Base-by-base conservation (phyloP, 2,329 filamentous ascomycete genomes). In the Pseudogymnoascus sp. region DNA sequence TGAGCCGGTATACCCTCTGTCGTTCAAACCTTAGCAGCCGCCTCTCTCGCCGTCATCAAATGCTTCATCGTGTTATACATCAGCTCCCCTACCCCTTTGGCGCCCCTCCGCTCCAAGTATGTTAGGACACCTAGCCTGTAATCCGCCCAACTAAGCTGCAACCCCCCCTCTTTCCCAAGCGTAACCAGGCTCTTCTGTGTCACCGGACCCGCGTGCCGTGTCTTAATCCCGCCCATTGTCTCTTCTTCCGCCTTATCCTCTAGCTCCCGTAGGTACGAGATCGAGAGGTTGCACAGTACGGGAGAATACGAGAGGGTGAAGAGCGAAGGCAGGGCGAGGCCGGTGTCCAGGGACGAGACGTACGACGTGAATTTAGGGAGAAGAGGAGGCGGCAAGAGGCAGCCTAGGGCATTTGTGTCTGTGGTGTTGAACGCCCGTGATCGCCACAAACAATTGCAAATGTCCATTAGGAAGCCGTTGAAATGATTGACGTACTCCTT, bases 381-480 rank as follows among this genome's bases (percentile, higher is more conserved):
- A 0, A 75, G n/a, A 2, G 70, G 37, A 66, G 69, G 66, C 1
- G 79, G 75, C 60, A 84, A 76, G 7, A 83, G 73, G 67, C 84
- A 83, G 3, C 82, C 84, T 15, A 80, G 69, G 2, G 82, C 79
- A 68, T 86, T 85, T n/a, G 81, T 76, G 67, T 93, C 89, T 1
- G 78, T 77, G 11, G 77, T 77, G 64, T 84, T 84, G 64, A 96
- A 88, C 0, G 88, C 91, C 11, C 87, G 84, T 21, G 84, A 83
- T 7, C 90, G 84, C 91, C 91, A 96, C 56, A 95, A 74, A 60
- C 89, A 85, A 72, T 96, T 96, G 78, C 90, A 93, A 33, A 92
- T 82, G 72, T 96, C 91, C 85, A 95, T 93, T 33, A 96, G 82
- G 72, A 89, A 92, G 21, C 88, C 88, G 72, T 96, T 96, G 77